Evolutionary conservation across 371 early-diverging fungal genomes (phyloP).

Genomic region (Dichotomocladium elegans): DNA sequence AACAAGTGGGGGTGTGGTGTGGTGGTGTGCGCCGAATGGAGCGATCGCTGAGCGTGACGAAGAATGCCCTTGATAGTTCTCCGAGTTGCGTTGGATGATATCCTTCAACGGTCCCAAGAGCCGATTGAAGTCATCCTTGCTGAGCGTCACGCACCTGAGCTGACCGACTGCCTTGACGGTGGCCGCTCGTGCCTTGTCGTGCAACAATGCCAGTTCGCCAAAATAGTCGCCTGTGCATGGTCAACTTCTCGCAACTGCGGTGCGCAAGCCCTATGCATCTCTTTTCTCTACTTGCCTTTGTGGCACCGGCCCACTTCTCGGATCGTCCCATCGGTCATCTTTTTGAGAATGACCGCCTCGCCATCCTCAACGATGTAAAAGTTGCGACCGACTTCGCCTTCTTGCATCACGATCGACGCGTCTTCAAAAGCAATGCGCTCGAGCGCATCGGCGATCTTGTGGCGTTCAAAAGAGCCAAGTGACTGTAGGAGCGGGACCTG

Average conservation of each 20-base stretch:
- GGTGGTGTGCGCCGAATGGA: too few relatives aligned
- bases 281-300: not conserved
- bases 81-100: slow-evolving; percentile 85
- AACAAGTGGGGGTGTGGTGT: too few relatives aligned
- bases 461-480: slow-evolving; percentile 65
- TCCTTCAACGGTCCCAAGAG: slow-evolving; percentile 91
- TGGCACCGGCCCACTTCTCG: slow-evolving; percentile 79
- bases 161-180: slow-evolving; percentile 83
- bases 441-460: slow-evolving; percentile 80
- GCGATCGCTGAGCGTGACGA: too few relatives aligned
- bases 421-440: slow-evolving; percentile 64
- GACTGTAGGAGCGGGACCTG: slow-evolving; percentile 67
- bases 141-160: slow-evolving; percentile 87
- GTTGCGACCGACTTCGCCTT: slow-evolving; percentile 64
- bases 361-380: slow-evolving; percentile 85
- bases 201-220: slow-evolving; percentile 85
- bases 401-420: slow-evolving; percentile 61
- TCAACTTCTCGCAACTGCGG: too few relatives aligned
- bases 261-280: not conserved
- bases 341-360: slow-evolving; percentile 55
- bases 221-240: not conserved
- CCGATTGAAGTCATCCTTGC: slow-evolving; percentile 88
- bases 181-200: slow-evolving; percentile 87
- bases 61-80: slow-evolving; percentile 66
- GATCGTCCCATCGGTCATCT: slow-evolving; percentile 84